Evolutionary conservation across 371 early-diverging fungal genomes (phyloP).

Genomic region (Apophysomyces trapeziformis): DNA sequence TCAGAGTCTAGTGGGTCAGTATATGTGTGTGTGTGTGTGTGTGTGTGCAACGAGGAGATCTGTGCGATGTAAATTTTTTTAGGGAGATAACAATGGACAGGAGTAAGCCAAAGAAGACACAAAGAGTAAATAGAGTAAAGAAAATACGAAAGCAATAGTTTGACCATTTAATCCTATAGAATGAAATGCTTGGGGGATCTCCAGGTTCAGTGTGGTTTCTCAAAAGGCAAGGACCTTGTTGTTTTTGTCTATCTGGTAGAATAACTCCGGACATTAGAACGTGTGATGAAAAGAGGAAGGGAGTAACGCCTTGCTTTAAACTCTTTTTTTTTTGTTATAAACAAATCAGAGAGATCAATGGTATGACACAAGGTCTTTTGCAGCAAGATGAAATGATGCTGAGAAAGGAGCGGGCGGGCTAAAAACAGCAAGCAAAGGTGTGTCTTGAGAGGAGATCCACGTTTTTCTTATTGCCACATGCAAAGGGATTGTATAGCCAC

Average conservation of each 20-base stretch:
- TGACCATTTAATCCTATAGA: background rate
- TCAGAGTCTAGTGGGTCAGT: background rate
- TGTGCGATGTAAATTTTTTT: constrained; percentile 1
- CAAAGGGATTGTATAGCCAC: constrained; percentile 12
- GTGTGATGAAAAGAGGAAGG: background rate
- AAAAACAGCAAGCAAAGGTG: constrained; percentile 3
- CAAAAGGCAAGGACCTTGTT: constrained; percentile 7
- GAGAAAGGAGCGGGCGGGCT: constrained; percentile 2
- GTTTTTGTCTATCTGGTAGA: background rate
- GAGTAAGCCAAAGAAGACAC: background rate
- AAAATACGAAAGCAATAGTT: no score
- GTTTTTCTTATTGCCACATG: constrained; percentile 10
- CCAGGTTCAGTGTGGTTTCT: background rate
- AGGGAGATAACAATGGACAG: constrained; percentile 11
- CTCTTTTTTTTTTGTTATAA: background rate
- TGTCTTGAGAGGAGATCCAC: constrained; percentile 11
- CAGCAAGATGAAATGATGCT: constrained; percentile 5
- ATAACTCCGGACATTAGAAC: background rate
- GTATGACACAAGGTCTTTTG: constrained; percentile 4
- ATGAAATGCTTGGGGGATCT: no score
- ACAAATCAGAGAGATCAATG: background rate
- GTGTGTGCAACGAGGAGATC: constrained; percentile 8
- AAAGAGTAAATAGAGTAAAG: background rate
- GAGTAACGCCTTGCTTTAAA: constrained; percentile 1
- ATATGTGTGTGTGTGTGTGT: background rate